These are phyloP conservation scores for Fibroporia radiculosa DNA, from an alignment of 768 basidiomycete species.

Conservation along the genomic window DNA sequence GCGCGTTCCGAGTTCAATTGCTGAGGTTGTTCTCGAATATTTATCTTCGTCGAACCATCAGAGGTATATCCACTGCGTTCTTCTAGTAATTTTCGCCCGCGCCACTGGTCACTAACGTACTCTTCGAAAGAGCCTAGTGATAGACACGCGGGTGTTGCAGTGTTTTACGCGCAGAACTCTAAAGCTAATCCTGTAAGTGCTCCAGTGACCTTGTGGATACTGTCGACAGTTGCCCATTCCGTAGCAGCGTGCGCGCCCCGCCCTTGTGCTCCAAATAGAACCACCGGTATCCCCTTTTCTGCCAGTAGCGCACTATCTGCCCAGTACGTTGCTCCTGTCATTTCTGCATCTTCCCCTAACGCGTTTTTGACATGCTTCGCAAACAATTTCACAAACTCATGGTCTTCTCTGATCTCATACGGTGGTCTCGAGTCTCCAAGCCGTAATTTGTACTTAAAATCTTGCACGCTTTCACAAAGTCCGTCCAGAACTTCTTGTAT, in stretches of 20 bases:
- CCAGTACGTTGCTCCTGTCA: slow-evolving; percentile 1
- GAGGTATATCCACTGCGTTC: no score
- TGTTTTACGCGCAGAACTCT: no score
- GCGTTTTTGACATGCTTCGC: neutral
- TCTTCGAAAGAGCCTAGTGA: no score
- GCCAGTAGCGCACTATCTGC: slow-evolving; percentile 4
- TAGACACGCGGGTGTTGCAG: no score
- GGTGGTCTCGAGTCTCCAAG: slow-evolving; percentile 2
- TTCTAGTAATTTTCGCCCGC: no score
- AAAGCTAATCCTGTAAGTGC: neutral
- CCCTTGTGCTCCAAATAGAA: slow-evolving; percentile 2
- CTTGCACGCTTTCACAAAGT: neutral
- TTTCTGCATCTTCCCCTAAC: neutral
- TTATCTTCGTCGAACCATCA: no score
- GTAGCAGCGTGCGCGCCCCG: neutral
- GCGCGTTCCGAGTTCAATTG: no score
- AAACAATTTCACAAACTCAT: slow-evolving; percentile 1
- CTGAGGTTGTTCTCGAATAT: no score
- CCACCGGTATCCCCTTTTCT: slow-evolving; percentile 1
- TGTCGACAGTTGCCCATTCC: neutral
- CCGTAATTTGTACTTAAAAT: slow-evolving; percentile 1
- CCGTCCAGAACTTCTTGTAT: slow-evolving; percentile 1
- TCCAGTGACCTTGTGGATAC: neutral
- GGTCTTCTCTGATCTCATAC: neutral
- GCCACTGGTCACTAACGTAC: no score